These are phyloP conservation scores for Tetrapisispora arboricola DNA, from an alignment of 805 yeast species.

Conservation along the genomic window DNA sequence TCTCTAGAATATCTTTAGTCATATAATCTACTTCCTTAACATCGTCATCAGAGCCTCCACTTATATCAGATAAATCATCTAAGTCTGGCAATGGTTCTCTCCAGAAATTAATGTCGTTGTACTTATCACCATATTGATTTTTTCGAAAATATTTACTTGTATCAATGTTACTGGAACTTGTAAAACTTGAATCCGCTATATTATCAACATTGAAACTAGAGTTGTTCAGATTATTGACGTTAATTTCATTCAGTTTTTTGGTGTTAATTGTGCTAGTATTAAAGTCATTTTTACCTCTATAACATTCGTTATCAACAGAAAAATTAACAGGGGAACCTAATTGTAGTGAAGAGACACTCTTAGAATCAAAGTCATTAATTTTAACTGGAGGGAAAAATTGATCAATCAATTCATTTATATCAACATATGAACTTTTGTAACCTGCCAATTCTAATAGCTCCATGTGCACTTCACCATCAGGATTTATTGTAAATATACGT, in stretches of 20 bases:
- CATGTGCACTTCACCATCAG: conserved; percentile 96
- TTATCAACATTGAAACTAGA: not conserved
- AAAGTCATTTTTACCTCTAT: not conserved
- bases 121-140: conserved; percentile 33
- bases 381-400: conserved; percentile 89
- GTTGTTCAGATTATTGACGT: not conserved
- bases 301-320: conserved; percentile 11
- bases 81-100: conserved; percentile 64
- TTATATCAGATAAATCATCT: conserved; percentile 48
- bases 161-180: conserved; percentile 7
- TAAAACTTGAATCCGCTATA: not conserved
- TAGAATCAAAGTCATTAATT: conserved; percentile 25
- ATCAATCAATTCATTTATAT: conserved; percentile 88
- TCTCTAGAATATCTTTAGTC: conserved; percentile 1
- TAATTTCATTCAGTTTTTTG: not conserved
- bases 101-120: conserved; percentile 88
- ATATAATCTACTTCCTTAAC: conserved; percentile 2
- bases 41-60: conserved; percentile 26
- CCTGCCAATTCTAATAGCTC: conserved; percentile 92
- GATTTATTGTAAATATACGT: conserved; percentile 88
- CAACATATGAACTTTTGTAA: conserved; percentile 74
- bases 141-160: conserved; percentile 15
- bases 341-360: conserved; percentile 22
- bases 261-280: not conserved
- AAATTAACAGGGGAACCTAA: conserved; percentile 22